These are phyloP conservation scores for Schizochytrium sp. DNA, from an alignment of 108 stramenopile genomes.

Conservation along the genomic window DNA sequence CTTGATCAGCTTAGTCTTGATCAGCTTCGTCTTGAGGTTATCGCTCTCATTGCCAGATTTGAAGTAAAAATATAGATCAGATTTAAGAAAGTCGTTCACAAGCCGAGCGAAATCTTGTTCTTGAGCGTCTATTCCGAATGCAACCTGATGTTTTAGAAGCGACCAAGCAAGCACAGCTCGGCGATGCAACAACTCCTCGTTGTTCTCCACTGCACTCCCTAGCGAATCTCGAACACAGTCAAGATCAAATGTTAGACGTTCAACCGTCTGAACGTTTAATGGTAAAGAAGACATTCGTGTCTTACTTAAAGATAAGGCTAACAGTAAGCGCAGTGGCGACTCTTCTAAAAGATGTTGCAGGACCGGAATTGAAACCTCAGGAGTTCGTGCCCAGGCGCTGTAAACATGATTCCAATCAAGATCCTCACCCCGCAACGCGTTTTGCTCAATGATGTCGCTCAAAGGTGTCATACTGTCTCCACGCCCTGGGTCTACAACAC, in stretches of 20 bases:
- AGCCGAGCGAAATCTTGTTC: background rate
- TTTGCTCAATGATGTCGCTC: conserved; percentile 56
- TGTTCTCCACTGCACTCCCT: background rate
- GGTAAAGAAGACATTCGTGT: conserved; percentile 41
- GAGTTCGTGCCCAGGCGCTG: conserved; percentile 54
- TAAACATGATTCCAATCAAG: conserved; percentile 51
- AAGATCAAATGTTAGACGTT: conserved; percentile 23
- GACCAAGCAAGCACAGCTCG: conserved; percentile 52
- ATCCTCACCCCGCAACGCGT: conserved; percentile 4
- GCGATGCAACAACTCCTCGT: conserved; percentile 27
- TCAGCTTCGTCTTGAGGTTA: conserved; percentile 18
- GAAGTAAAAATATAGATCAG: conserved; percentile 39
- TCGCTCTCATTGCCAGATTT: background rate
- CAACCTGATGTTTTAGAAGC: conserved; percentile 42
- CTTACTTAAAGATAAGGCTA: conserved; percentile 39
- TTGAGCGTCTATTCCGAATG: background rate
- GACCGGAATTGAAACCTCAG: conserved; percentile 32
- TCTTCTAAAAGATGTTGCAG: conserved; percentile 40
- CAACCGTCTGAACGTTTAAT: background rate
- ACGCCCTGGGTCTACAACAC: conserved; percentile 32
- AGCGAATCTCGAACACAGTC: background rate
- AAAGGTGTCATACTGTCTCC: conserved; percentile 56
- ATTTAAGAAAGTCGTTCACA: conserved; percentile 12
- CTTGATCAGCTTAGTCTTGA: background rate
- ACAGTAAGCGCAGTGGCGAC: conserved; percentile 32